Conservation (phyloP, 169 alveolate species). For the Babesia sp. region DNA sequence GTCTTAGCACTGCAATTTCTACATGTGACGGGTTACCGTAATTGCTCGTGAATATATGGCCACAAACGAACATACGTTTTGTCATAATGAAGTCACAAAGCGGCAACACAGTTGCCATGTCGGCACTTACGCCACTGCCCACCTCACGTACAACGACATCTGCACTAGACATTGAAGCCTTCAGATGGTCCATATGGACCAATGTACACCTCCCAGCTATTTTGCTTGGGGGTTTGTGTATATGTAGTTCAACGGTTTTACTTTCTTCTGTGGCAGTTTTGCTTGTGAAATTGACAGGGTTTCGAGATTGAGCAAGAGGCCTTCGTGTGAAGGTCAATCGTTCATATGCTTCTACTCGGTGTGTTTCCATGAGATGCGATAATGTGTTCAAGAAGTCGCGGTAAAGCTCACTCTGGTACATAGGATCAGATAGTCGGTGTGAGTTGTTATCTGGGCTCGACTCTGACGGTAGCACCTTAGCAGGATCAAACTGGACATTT, state of each 20-base stretch:
- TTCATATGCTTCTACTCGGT: slow-evolving; percentile 11
- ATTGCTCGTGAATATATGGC: slow-evolving; percentile 67
- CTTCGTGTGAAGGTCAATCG: neutral
- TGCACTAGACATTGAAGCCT: neutral
- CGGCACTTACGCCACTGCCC: neutral
- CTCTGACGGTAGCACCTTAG: neutral
- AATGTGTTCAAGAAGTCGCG: slow-evolving; percentile 22
- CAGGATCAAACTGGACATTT: neutral
- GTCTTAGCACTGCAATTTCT: slow-evolving; percentile 68
- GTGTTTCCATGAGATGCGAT: slow-evolving; percentile 33
- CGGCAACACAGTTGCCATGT: slow-evolving; percentile 12
- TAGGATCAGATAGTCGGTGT: slow-evolving; percentile 4
- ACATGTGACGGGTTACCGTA: slow-evolving; percentile 71
- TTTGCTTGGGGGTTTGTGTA: slow-evolving; percentile 39
- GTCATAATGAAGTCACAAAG: neutral
- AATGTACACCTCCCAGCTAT: slow-evolving; percentile 30
- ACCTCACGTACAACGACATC: slow-evolving; percentile 15
- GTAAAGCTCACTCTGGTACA: slow-evolving; percentile 1
- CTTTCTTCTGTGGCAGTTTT: neutral
- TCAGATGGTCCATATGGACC: neutral
- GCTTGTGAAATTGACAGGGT: slow-evolving; percentile 38
- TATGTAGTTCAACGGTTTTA: slow-evolving; percentile 32
- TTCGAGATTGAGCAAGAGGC: neutral
- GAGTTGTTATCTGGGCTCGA: neutral
- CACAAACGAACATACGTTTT: slow-evolving; percentile 21